A percentile compares a stretch with the other conserved stretches of the same genome.
These are phyloP conservation scores for Coemansia sp. DNA, from an alignment of 192 early-diverging fungal genomes.

Conservation along the genomic window DNA sequence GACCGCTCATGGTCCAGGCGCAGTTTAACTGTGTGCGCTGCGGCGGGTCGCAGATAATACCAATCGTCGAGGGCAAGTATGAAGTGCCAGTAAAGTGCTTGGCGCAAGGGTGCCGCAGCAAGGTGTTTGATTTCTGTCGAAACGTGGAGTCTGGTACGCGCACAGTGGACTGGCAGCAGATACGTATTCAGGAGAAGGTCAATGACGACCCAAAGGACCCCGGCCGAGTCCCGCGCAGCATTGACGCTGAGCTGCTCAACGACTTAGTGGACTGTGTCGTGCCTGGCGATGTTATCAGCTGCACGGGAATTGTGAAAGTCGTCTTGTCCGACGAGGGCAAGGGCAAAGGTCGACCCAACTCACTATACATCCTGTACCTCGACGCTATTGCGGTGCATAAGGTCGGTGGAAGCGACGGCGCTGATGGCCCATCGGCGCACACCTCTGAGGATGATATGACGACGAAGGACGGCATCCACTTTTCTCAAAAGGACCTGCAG, in stretches of 20 bases:
- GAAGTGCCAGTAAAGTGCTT: constrained; percentile 64
- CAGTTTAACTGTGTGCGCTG: constrained; percentile 69
- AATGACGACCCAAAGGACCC: constrained; percentile 72
- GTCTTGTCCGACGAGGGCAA: constrained; percentile 65
- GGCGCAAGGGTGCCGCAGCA: constrained; percentile 68
- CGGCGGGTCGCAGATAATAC: constrained; percentile 59
- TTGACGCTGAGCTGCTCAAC: constrained; percentile 77
- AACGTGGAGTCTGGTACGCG: constrained; percentile 55
- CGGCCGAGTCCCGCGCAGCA: constrained; percentile 72
- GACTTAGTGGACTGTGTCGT: constrained; percentile 78
- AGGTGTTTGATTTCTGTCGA: constrained; percentile 65
- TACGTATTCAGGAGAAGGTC: constrained; percentile 82
- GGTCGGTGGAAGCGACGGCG: constrained; percentile 51
- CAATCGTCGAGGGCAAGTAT: constrained; percentile 69
- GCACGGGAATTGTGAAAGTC: constrained; percentile 81
- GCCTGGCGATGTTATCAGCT: constrained; percentile 82
- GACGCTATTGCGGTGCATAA: constrained; percentile 71
- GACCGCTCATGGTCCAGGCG: constrained; percentile 67
- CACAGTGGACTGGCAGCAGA: constrained; percentile 79
- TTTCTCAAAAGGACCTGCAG: constrained; percentile 72
- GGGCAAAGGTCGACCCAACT: constrained; percentile 57
- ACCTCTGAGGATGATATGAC: constrained; percentile 46
- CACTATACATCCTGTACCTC: constrained; percentile 76
- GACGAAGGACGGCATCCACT: constrained; percentile 71
- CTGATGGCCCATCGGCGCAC: not conserved